phyloP scores from a whole-genome alignment of 139 green algal species.

The Tetratostichococcus sp. region DNA sequence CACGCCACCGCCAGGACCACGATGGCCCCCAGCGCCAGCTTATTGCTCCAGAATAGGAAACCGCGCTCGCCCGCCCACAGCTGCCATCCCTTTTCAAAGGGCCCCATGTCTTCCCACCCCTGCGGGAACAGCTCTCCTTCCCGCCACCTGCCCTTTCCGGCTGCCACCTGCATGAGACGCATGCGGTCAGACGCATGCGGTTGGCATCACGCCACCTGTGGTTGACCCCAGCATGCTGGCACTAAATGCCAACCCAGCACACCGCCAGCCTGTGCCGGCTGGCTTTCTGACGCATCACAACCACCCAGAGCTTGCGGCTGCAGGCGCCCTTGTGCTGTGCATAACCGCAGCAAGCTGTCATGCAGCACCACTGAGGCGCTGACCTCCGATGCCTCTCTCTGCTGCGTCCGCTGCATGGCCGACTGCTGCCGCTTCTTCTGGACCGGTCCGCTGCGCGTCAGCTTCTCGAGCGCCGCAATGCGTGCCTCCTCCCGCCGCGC shows the following conservation, averaged over 20 bases:
- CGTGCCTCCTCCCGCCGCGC: neutral
- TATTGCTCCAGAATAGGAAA: conserved; percentile 70
- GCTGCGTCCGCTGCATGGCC: neutral
- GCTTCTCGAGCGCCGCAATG: neutral
- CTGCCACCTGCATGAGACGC: neutral
- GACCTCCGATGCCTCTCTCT: too few relatives aligned
- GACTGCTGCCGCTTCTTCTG: too few relatives aligned
- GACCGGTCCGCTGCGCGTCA: neutral
- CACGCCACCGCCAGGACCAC: conserved; percentile 54
- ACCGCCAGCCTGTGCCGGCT: too few relatives aligned
- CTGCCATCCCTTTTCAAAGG: conserved; percentile 45
- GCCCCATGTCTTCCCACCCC: conserved; percentile 69
- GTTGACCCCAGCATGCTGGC: too few relatives aligned
- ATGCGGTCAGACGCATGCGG: neutral
- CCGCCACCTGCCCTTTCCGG: conserved; percentile 44
- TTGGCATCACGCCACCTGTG: too few relatives aligned
- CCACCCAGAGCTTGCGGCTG: too few relatives aligned
- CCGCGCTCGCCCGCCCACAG: conserved; percentile 72
- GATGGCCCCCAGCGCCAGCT: conserved; percentile 36
- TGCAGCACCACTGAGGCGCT: too few relatives aligned
- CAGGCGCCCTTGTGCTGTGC: too few relatives aligned
- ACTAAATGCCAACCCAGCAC: too few relatives aligned
- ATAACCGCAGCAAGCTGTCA: too few relatives aligned
- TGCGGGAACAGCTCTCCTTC: conserved; percentile 73
- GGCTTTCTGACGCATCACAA: too few relatives aligned